phyloP scores from a whole-genome alignment of 371 early-diverging fungal genomes.

The Umbelopsis sp. region DNA sequence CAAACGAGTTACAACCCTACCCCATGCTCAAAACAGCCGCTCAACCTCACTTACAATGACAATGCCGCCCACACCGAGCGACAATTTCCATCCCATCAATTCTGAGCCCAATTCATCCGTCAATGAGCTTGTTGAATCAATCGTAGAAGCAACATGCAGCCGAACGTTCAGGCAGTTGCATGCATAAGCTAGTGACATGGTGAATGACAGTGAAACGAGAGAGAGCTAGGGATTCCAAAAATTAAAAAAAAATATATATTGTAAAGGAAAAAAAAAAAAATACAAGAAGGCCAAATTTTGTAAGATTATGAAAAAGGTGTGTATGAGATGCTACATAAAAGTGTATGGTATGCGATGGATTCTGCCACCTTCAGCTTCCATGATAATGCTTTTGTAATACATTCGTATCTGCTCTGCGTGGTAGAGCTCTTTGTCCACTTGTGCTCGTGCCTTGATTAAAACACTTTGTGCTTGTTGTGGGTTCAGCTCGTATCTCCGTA shows the following conservation, averaged over 20 bases:
- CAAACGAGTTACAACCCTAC: neutral
- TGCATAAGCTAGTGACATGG: constrained; percentile 29
- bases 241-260: too few species aligned
- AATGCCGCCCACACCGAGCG: constrained; percentile 46
- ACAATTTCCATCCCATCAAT: constrained; percentile 42
- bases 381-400: constrained; percentile 40
- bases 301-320: neutral
- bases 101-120: constrained; percentile 29
- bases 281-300: too few species aligned
- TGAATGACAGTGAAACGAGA: too few species aligned
- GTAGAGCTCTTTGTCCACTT: constrained; percentile 47
- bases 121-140: constrained; percentile 26
- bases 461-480: constrained; percentile 35
- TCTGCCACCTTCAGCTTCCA: constrained; percentile 36
- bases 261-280: too few species aligned
- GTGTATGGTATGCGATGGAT: constrained; percentile 9
- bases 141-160: constrained; percentile 34
- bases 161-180: constrained; percentile 48
- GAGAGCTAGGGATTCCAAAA: too few species aligned
- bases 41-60: constrained; percentile 29
- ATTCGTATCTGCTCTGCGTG: constrained; percentile 36
- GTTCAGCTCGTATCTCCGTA: constrained; percentile 35
- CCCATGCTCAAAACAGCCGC: too few species aligned
- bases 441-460: constrained; percentile 35
- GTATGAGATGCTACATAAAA: neutral